Base-by-base conservation (phyloP, 208 protist genomes). In the Crithidia acanthocephali region DNA sequence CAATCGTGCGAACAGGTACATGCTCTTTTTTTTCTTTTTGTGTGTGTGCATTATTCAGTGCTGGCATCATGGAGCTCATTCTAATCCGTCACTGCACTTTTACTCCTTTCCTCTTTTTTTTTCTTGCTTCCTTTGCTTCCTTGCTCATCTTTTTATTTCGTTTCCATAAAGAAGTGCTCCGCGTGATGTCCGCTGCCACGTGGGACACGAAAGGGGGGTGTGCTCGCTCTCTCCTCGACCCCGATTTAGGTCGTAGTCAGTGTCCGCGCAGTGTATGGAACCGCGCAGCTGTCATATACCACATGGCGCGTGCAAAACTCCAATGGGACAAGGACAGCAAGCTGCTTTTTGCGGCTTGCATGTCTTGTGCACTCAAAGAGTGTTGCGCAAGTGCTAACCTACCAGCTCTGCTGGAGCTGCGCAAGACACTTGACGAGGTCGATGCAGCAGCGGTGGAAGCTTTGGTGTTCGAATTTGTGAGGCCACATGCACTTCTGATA, bases 381-480 rank as follows among this genome's bases (percentile, higher is more conserved):
- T 79, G 86, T 30, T 81, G 86, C 25, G 60, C 55, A n/a, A 79
- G 64, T 20, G 40, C 67, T 11, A 70, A 57, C 20, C 42, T 57
- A 0, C 66, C 65, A 2, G 58, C 28, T 25, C 42, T 79, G 7
- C 18, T 25, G 13, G 55, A 70, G 13, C 44, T 81, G 37, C 64
- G 61, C 25, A 56, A 42, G 7, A 23, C 45, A 4, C 44, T 61
- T 7, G 55, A 66, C 32, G 80, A 90, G 47, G 62, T 56, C 28
- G 83, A 93, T 25, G 77, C 91, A n/a, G 84, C 87, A 13, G 86
- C 79, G 16, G 45, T 89, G 33, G 89, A 97, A 61, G 60, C 92
- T 35, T 66, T 86, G 15, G 50, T 97, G 1, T 74, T 90, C 4
- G 76, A 95, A 53, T 74, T 73, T 15, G 76, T 95, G 22, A 64